Base-by-base conservation (phyloP, 805 yeast species). In the Saturnispora hagleri region DNA sequence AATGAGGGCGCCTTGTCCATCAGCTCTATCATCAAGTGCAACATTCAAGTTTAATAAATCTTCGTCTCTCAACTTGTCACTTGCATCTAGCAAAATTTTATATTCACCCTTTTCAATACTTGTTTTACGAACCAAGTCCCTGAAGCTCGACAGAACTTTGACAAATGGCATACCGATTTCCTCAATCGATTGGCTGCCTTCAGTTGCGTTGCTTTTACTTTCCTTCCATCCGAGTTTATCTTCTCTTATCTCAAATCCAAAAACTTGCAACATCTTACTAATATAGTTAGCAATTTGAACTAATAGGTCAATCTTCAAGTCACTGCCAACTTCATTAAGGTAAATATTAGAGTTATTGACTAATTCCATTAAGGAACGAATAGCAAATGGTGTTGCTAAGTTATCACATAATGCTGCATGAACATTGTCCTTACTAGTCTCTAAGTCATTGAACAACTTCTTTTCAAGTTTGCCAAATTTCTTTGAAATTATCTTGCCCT, bases 341-440 rank as follows among this genome's bases (percentile, higher is more conserved):
- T 91, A 93, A 36, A 80, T 76, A 66, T 93, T 91, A 7, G 87
- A 63, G 52, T 73, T 75, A 31, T 84, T 79, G 5, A 91, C 83
- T 52, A 93, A 69, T 17, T 86, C 95, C 54, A 77, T 69, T 47
- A 93, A 60, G 1, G 72, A 63, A 57, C 84, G 79, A 52, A 93
- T 67, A 0, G 83, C 97, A 52, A 71, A 74, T 22, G 96, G 93
- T 1, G 93, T 85, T 3, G 90, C 69, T 56, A 93, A 73, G 64
- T 89, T 93, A 65, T 93, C 99, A 69, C 95, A 84, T 70, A 93
- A 86, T 1, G 95, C 86, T 20, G 68, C 73, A 64, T 89, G 86
- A 1, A 86, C 87, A 18, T 73, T 78, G 5, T 63, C 65, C 63
- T 86, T 83, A 13, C 87, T 71, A 27, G 75, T 77, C 1, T 67